Evolutionary conservation across 208 protist genomes (phyloP).

Genomic region (Leishmania major): DNA sequence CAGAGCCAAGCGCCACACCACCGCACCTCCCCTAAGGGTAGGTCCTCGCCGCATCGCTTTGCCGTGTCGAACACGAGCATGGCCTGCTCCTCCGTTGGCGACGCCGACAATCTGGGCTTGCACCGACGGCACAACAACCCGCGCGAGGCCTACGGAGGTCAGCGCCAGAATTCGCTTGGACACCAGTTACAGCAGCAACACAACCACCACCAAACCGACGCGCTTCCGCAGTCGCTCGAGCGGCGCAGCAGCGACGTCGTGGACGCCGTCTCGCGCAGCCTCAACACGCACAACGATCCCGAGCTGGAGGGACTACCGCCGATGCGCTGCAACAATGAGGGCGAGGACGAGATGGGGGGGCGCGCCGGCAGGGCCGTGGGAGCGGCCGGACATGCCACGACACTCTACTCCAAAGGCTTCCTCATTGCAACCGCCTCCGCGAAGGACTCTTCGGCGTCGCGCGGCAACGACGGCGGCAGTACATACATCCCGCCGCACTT

Average conservation of each 20-base stretch:
- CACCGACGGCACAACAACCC: background rate
- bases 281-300: conserved; percentile 36
- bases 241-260: conserved; percentile 20
- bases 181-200: conserved; percentile 9
- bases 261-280: conserved; percentile 34
- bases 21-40: background rate
- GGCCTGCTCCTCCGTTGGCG: conserved; percentile 23
- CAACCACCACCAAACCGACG: background rate
- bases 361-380: background rate
- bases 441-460: background rate
- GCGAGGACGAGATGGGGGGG: conserved; percentile 1
- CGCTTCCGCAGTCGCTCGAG: background rate
- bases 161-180: background rate
- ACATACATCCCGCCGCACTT: conserved; percentile 12
- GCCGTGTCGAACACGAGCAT: conserved; percentile 18
- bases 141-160: background rate
- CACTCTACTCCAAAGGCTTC: conserved; percentile 31
- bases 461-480: background rate
- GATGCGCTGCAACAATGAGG: conserved; percentile 12
- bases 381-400: background rate
- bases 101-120: background rate
- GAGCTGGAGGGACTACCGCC: conserved; percentile 36
- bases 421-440: conserved; percentile 10
- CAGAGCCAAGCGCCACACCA: background rate
- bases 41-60: background rate